Evolutionary conservation across 345 rosid species (phyloP), one percentile per base, ranked within the genome.

Genomic region (Boechera divaricarpa): DNA sequence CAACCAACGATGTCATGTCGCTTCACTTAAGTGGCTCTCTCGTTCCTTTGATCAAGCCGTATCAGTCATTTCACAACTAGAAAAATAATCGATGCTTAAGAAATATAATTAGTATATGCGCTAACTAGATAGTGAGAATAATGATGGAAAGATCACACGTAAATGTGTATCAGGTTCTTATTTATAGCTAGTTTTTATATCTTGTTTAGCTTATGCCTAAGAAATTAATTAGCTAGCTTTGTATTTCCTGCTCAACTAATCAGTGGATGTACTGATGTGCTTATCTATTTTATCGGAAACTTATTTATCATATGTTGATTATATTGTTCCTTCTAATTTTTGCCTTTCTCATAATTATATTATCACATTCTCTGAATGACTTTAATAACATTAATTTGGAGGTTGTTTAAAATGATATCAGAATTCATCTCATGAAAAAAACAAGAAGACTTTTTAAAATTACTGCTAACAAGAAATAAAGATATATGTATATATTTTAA

Each of bases 1-100:
- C 97, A 53, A 91, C 94, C 79, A 89, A 91, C 52, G 94, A 87
- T 71, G 89, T 91, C 81, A 91, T 91, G 94, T 89, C 97, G 39
- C 91, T 84, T 69, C 97, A 91, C 67, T 83, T 91, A 57, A 83
- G 91, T 72, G 97, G 97, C 54, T 70, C 76, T 7, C 89, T 91
- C 15, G 73, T 79, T 68, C 90, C 88, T 10, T 61, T 87, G 84
- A 81, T 91, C 70, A 87, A 84, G 82, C 94, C 92, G 7, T 86
- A 84, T 65, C 93, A 83, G 63, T 69, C 87, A 63, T 70, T 82
- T 57, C 82, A 48, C 54, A 73, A 79, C 74, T 79, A 78, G 73
- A 66, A 32, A 31, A 15, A 1, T 11, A 62, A 57, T 29, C 18
- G 69, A 68, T 52, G 55, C 31, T 21, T 21, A 41, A 36, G 0